These are phyloP conservation scores for Pseudogymnoascus sp. DNA, from an alignment of 2,329 filamentous ascomycete genomes.

Conservation along the genomic window DNA sequence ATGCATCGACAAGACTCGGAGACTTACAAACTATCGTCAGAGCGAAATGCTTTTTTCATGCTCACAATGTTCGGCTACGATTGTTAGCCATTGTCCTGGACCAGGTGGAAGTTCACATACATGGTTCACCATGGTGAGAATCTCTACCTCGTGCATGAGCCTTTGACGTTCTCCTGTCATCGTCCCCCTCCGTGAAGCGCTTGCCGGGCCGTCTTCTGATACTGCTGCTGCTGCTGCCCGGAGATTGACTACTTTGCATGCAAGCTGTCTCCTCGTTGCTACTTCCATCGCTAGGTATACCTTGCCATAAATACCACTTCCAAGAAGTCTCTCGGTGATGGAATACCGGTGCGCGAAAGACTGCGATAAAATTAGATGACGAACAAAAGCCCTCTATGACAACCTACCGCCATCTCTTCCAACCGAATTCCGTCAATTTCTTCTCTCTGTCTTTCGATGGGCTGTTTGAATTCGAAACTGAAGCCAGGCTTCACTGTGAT, in stretches of 20 bases:
- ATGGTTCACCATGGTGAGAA: conserved; percentile 47
- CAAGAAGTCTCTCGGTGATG: conserved; percentile 44
- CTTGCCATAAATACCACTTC: conserved; percentile 44
- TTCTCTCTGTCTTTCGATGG: conserved; percentile 9
- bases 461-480: conserved; percentile 31
- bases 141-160: conserved; percentile 43
- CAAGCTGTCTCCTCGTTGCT: conserved; percentile 50
- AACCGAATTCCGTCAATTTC: conserved; percentile 25
- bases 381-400: neutral
- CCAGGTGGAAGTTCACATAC: conserved; percentile 32
- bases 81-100: neutral
- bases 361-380: conserved; percentile 24
- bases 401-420: conserved; percentile 30
- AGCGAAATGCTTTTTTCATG: conserved; percentile 45
- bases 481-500: conserved; percentile 36
- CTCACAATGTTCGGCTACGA: conserved; percentile 47
- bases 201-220: neutral
- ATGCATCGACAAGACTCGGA: neutral
- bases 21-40: conserved; percentile 40
- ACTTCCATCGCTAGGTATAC: conserved; percentile 49
- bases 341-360: conserved; percentile 41
- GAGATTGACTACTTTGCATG: conserved; percentile 60
- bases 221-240: conserved; percentile 17
- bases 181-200: neutral
- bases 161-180: conserved; percentile 26